A percentile compares a stretch with the other conserved stretches of the same genome.
Conservation (phyloP, 768 basidiomycete genomes). For the Ramaria sp. region DNA sequence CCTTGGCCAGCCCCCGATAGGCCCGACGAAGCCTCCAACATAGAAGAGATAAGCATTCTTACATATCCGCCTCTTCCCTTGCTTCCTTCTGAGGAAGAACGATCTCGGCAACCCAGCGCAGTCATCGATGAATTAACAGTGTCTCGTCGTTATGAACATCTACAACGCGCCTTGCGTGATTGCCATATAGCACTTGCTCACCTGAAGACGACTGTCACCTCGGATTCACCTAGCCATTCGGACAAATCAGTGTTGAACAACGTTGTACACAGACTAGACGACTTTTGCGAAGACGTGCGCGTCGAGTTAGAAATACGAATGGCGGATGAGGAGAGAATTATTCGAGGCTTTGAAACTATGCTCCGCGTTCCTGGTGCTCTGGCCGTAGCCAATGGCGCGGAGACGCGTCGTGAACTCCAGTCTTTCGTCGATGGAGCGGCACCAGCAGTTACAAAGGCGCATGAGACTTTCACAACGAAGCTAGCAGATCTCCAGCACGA, state of each 20-base stretch:
- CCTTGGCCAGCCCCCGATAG: neutral
- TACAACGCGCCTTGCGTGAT: conserved; percentile 56
- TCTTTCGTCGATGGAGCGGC: conserved; percentile 50
- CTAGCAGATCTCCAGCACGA: conserved; percentile 69
- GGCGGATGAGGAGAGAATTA: conserved; percentile 58
- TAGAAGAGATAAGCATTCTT: neutral
- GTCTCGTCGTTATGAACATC: conserved; percentile 44
- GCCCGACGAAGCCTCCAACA: neutral
- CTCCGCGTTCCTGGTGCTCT: conserved; percentile 45
- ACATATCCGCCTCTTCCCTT: neutral
- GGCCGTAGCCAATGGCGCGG: conserved; percentile 20
- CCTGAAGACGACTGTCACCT: conserved; percentile 27
- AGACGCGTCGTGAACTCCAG: conserved; percentile 39
- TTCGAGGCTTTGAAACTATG: conserved; percentile 59
- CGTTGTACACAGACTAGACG: conserved; percentile 53
- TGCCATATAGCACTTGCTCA: conserved; percentile 58
- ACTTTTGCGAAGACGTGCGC: conserved; percentile 68
- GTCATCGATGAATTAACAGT: conserved; percentile 39
- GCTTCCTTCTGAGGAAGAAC: neutral
- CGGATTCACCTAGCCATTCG: conserved; percentile 4
- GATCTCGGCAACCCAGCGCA: conserved; percentile 8
- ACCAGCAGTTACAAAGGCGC: conserved; percentile 33
- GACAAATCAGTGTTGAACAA: conserved; percentile 28
- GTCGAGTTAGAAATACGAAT: conserved; percentile 76
- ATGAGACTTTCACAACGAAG: conserved; percentile 42